Conservation (phyloP, 768 basidiomycete species). For the Paxillus ammoniavirescens region DNA sequence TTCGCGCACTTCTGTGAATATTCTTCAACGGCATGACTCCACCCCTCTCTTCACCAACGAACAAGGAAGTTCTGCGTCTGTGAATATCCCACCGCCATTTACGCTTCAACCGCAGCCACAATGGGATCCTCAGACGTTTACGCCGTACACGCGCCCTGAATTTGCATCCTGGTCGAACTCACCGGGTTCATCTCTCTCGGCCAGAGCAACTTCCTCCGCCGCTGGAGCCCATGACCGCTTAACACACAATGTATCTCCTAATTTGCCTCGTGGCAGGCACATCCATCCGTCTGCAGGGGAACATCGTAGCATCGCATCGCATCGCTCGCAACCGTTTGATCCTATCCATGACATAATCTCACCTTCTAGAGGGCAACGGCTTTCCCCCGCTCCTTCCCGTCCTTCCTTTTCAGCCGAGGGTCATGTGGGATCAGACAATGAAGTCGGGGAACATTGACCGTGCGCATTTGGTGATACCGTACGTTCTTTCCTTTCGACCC, state of each 20-base stretch:
- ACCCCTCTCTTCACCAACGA: conserved; percentile 18
- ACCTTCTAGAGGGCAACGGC: conserved; percentile 15
- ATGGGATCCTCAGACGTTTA: conserved; percentile 52
- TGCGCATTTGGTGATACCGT: conserved; percentile 15
- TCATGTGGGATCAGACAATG: conserved; percentile 21
- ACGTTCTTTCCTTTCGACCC: conserved; percentile 2
- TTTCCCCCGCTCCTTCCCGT: conserved; percentile 12
- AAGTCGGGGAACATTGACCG: conserved; percentile 14
- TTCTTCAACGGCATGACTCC: conserved; percentile 17
- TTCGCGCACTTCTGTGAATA: conserved; percentile 14
- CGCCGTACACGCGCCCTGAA: conserved; percentile 36
- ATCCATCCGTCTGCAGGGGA: conserved; percentile 15
- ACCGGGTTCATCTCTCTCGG: conserved; percentile 36
- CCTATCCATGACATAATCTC: conserved; percentile 16
- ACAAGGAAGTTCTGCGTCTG: conserved; percentile 6
- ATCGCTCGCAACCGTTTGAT: conserved; percentile 11
- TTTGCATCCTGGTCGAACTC: conserved; percentile 33
- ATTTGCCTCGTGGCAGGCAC: conserved; percentile 10
- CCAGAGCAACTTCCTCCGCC: conserved; percentile 20
- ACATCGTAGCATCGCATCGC: conserved; percentile 4
- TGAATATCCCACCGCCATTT: conserved; percentile 51
- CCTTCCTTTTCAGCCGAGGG: conserved; percentile 13
- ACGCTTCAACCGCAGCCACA: conserved; percentile 66
- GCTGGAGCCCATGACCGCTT: conserved; percentile 15
- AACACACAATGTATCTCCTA: conserved; percentile 6